Evolutionary conservation across 345 rosid genomes (phyloP), one percentile per base, ranked within the genome.

Genomic region (Bruguiera parviflora): DNA sequence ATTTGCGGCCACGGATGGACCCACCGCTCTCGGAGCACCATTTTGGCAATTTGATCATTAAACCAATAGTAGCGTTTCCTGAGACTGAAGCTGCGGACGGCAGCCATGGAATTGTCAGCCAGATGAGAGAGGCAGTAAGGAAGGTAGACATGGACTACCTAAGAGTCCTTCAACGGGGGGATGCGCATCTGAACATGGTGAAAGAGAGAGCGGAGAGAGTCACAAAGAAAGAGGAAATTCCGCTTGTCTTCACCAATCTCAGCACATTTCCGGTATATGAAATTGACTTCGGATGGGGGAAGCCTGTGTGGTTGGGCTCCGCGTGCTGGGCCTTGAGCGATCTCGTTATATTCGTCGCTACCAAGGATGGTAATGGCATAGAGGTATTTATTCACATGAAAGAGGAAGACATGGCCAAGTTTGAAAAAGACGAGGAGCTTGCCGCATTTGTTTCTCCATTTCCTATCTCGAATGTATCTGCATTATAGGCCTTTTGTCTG

Each of bases 1-100:
- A 78, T 27, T 27, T 78, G 53, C 66, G 78, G n/a, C 58, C 72
- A 20, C 70, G 78, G 66, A 70, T 66, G 75, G 75, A 73, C 2
- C 78, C 78, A 0, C 72, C 71, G 1, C 9, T 78, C 29, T 25
- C 72, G 47, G 60, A 70, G 24, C 62, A 22, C 33, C 59, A 71
- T 63, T 74, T 74, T 25, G 81, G 81, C 46, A 78, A 78, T 62
- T 58, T 73, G 6, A 51, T 56, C 56, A 21, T 78, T 52, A 55
- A 43, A 13, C 49, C 70, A 4, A 69, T 75, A 5, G 10, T 66
- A 5, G 33, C 73, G 3, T 8, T 43, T 15, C 22, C 53, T 22
- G 21, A 55, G 49, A 55, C 35, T 11, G 66, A 6, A 6, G 22
- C 51, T 2, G 59, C 28, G 5, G 58, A 31, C 21, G 51, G 63